phyloP scores from a whole-genome alignment of 371 early-diverging fungal genomes.

The Thermomucor indicae-seudaticae region DNA sequence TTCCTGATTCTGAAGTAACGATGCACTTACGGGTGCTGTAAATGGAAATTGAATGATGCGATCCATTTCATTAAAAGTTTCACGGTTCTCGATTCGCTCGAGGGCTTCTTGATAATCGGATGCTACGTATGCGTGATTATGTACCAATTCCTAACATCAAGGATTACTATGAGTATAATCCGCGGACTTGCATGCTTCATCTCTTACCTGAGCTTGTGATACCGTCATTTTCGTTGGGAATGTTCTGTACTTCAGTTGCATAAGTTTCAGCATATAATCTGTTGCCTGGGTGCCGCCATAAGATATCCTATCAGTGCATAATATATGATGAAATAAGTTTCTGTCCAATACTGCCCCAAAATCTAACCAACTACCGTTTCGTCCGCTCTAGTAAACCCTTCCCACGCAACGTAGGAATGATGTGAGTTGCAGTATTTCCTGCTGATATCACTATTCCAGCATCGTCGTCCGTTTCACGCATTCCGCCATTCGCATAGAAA shows the following conservation, averaged over 20 bases:
- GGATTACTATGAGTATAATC: background rate
- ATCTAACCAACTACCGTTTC: constrained; percentile 47
- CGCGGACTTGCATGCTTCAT: background rate
- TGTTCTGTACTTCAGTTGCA: constrained; percentile 88
- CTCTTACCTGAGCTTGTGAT: constrained; percentile 62
- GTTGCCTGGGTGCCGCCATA: constrained; percentile 72
- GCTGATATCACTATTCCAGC: constrained; percentile 73
- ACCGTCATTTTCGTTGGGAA: constrained; percentile 81
- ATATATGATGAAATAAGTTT: background rate
- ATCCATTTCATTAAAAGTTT: constrained; percentile 53
- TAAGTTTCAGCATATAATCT: constrained; percentile 77
- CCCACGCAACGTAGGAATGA: constrained; percentile 72
- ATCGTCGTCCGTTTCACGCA: constrained; percentile 20
- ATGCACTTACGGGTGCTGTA: constrained; percentile 46
- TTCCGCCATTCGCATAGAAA: constrained; percentile 62
- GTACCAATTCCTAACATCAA: constrained; percentile 51
- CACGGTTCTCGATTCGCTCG: constrained; percentile 44
- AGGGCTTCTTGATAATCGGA: constrained; percentile 70
- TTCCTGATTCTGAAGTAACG: background rate
- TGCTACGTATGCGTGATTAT: constrained; percentile 67
- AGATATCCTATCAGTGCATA: constrained; percentile 37
- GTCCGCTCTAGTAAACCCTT: constrained; percentile 55
- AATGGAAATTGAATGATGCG: constrained; percentile 75
- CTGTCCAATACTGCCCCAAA: background rate
- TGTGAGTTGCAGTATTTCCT: constrained; percentile 68